phyloP scores from a whole-genome alignment of 768 basidiomycete species.

The Collybiopsis confluens region DNA sequence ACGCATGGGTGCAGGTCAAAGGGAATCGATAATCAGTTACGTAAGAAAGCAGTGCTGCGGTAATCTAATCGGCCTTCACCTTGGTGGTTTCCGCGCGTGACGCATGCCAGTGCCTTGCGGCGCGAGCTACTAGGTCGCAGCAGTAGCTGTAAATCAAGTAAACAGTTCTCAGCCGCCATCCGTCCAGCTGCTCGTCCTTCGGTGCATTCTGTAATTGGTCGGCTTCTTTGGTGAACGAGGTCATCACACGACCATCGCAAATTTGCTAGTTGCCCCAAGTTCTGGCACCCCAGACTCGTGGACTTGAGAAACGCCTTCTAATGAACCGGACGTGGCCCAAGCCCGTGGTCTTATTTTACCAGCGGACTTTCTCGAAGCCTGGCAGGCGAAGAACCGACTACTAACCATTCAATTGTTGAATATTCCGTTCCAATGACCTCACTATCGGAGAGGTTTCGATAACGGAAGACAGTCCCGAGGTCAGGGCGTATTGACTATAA shows the following conservation, averaged over 20 bases:
- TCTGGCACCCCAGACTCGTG: neutral
- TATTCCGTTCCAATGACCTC: conserved; percentile 5
- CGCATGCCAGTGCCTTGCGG: neutral
- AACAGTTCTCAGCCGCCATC: too few relatives aligned
- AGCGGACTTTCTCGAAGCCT: neutral
- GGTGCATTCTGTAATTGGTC: too few relatives aligned
- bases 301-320: neutral
- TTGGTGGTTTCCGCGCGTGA: too few relatives aligned
- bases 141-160: too few relatives aligned
- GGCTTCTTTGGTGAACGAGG: neutral
- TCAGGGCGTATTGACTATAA: conserved; percentile 1
- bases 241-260: conserved; percentile 6
- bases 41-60: too few relatives aligned
- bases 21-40: too few relatives aligned
- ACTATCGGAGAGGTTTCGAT: conserved; percentile 2
- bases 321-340: too few relatives aligned
- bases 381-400: neutral
- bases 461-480: conserved; percentile 7
- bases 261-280: too few relatives aligned
- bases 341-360: neutral
- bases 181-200: too few relatives aligned
- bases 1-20: neutral
- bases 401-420: neutral
- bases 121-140: too few relatives aligned
- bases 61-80: too few relatives aligned